Conservation (phyloP, 805 yeast species). For the Soucietia sequanensis region DNA sequence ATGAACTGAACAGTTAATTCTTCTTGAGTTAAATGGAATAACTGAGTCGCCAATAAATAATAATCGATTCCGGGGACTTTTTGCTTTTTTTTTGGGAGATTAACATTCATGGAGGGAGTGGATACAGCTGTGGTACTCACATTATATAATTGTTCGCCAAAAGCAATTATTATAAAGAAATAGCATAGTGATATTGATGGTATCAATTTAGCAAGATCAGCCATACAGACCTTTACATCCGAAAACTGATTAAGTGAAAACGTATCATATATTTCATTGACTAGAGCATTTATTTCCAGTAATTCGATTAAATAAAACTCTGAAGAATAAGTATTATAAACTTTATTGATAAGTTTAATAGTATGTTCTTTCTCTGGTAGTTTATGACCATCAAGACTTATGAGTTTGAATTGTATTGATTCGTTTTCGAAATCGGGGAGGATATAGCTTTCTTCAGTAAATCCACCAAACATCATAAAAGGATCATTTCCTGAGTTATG, state of each 20-base stretch:
- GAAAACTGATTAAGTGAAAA: constrained; percentile 5
- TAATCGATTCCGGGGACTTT: constrained; percentile 35
- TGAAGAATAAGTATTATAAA: constrained; percentile 27
- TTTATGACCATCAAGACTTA: constrained; percentile 14
- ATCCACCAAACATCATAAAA: background rate
- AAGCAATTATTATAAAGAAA: constrained; percentile 34
- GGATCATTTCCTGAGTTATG: background rate
- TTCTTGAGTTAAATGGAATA: constrained; percentile 33
- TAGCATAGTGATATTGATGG: constrained; percentile 18
- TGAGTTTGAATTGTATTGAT: constrained; percentile 20
- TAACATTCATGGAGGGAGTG: constrained; percentile 1
- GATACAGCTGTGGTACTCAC: constrained; percentile 4
- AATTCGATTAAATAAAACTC: constrained; percentile 36
- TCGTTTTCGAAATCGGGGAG: constrained; percentile 27
- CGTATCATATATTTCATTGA: constrained; percentile 14
- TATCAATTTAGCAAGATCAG: background rate
- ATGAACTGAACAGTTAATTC: constrained; percentile 29
- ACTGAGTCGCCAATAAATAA: constrained; percentile 29
- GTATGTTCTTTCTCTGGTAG: constrained; percentile 27
- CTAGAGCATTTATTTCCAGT: constrained; percentile 13
- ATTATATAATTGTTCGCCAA: constrained; percentile 33
- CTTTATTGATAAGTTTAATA: constrained; percentile 20
- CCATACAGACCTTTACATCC: background rate
- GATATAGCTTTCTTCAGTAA: constrained; percentile 19
- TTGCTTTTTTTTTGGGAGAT: background rate